A percentile compares a stretch with the other conserved stretches of the same genome.
Conservation (phyloP, 495 filamentous ascomycete genomes). For the Gamarada debralockiae region DNA sequence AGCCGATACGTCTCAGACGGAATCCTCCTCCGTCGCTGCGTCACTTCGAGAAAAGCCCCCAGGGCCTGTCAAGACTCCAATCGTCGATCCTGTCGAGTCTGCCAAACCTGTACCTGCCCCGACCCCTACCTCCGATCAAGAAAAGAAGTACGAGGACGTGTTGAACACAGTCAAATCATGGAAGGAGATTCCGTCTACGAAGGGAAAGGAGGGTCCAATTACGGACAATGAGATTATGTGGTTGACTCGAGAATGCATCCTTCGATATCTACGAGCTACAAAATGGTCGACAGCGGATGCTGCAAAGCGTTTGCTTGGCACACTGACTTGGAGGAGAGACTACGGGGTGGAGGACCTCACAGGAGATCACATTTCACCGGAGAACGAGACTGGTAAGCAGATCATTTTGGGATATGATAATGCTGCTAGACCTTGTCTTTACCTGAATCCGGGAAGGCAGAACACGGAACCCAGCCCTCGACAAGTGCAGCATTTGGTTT, state of each 20-base stretch:
- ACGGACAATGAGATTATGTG: slow-evolving; percentile 81
- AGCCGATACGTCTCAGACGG: neutral
- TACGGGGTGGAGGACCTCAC: slow-evolving; percentile 74
- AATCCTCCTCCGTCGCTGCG: slow-evolving; percentile 20
- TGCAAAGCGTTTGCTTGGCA: slow-evolving; percentile 71
- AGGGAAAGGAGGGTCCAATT: slow-evolving; percentile 58
- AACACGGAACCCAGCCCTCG: slow-evolving; percentile 87
- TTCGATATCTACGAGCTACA: slow-evolving; percentile 88
- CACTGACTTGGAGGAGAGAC: slow-evolving; percentile 83
- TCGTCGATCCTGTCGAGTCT: slow-evolving; percentile 54
- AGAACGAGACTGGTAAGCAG: slow-evolving; percentile 97
- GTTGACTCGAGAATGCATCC: slow-evolving; percentile 85
- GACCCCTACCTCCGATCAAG: slow-evolving; percentile 69
- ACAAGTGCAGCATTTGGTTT: slow-evolving; percentile 92
- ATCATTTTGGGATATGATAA: slow-evolving; percentile 84
- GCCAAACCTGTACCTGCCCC: slow-evolving; percentile 49
- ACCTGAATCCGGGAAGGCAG: slow-evolving; percentile 82
- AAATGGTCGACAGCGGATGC: slow-evolving; percentile 82
- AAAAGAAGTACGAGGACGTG: slow-evolving; percentile 74
- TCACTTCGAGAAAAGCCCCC: slow-evolving; percentile 36
- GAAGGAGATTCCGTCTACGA: slow-evolving; percentile 63
- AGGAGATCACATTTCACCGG: slow-evolving; percentile 76
- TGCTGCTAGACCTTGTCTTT: slow-evolving; percentile 77
- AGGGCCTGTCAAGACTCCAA: slow-evolving; percentile 62
- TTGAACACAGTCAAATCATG: slow-evolving; percentile 63